phyloP scores from a whole-genome alignment of 495 filamentous ascomycete species.

The Mycothermus thermophilus region DNA sequence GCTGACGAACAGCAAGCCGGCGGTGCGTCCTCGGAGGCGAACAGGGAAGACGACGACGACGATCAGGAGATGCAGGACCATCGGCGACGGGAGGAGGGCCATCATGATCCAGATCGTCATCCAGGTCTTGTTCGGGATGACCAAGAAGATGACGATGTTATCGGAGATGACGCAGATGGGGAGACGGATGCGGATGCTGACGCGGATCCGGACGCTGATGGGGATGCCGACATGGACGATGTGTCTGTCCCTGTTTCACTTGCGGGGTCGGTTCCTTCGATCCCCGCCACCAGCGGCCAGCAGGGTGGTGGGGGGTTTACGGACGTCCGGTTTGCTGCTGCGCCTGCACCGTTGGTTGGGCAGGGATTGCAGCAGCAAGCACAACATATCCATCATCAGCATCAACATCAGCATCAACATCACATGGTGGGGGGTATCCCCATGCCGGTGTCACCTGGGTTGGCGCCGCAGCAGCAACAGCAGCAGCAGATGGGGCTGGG shows the following conservation, averaged over 20 bases:
- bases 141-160: not conserved
- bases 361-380: not conserved
- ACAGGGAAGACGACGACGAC: conserved; percentile 3
- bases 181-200: conserved; percentile 8
- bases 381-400: not conserved
- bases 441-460: not conserved
- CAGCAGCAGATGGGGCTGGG: too few species aligned
- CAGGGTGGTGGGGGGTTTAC: not conserved
- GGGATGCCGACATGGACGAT: conserved; percentile 16
- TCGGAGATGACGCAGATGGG: conserved; percentile 10
- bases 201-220: conserved; percentile 5
- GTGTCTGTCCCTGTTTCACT: not conserved
- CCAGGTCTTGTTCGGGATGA: conserved; percentile 3
- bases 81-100: conserved; percentile 24
- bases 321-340: not conserved
- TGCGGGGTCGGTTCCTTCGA: not conserved
- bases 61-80: conserved; percentile 27
- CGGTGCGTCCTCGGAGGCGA: too few species aligned
- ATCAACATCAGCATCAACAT: not conserved
- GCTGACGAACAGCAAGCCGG: not conserved
- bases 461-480: not conserved
- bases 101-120: conserved; percentile 7
- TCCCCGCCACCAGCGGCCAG: not conserved
- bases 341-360: not conserved
- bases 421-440: too few species aligned